phyloP scores from a whole-genome alignment of 1,139 yeast species.

The Wickerhamomyces sp. region DNA sequence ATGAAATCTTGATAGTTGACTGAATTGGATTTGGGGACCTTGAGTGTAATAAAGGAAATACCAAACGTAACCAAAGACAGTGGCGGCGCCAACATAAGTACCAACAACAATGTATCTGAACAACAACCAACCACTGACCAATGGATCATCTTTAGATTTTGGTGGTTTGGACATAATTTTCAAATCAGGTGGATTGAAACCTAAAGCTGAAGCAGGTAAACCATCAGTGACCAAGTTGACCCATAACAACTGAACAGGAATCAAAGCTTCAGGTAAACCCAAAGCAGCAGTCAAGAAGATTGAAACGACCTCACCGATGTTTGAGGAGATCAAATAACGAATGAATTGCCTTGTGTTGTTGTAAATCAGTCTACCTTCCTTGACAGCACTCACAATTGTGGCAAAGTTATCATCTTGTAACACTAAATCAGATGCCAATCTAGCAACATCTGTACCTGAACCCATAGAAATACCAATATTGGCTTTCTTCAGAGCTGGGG shows the following conservation, averaged over 20 bases:
- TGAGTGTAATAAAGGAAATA: conserved; percentile 29
- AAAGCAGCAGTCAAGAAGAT: conserved; percentile 65
- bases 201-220: conserved; percentile 82
- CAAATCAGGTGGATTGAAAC: conserved; percentile 59
- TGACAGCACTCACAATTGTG: conserved; percentile 70
- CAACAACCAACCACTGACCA: conserved; percentile 33
- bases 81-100: conserved; percentile 34
- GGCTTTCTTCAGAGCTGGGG: conserved; percentile 36
- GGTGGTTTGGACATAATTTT: conserved; percentile 60
- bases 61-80: conserved; percentile 39
- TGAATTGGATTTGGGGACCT: conserved; percentile 32
- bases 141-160: conserved; percentile 36
- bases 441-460: conserved; percentile 51
- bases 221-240: conserved; percentile 74
- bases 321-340: conserved; percentile 69
- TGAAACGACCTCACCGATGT: conserved; percentile 68
- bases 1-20: conserved; percentile 32
- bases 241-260: conserved; percentile 80
- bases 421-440: conserved; percentile 54
- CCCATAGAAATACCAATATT: conserved; percentile 39
- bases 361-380: conserved; percentile 79
- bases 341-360: conserved; percentile 78
- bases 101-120: conserved; percentile 35
- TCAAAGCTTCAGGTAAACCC: conserved; percentile 63
- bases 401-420: conserved; percentile 73